Conservation (phyloP, 2,329 filamentous ascomycete genomes). For the Anthostomella pinea region DNA sequence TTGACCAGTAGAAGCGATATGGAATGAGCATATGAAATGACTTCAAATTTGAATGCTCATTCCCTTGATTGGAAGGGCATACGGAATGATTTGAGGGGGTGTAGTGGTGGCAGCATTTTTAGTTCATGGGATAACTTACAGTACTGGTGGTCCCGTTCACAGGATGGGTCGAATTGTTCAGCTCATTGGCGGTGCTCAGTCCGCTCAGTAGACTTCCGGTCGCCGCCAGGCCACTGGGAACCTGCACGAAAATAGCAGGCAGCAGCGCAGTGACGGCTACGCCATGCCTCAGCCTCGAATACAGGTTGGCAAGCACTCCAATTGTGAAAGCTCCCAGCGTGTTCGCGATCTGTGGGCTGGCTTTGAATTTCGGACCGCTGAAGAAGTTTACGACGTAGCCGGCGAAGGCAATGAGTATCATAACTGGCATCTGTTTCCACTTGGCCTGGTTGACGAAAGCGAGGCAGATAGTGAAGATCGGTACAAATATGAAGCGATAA, state of each 20-base stretch:
- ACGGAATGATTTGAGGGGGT: neutral
- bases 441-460: constrained; percentile 78
- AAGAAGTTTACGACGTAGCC: constrained; percentile 79
- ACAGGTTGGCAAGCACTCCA: constrained; percentile 73
- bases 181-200: constrained; percentile 40
- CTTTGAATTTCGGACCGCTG: constrained; percentile 60
- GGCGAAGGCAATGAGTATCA: constrained; percentile 69
- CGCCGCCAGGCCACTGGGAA: constrained; percentile 46
- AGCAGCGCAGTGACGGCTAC: constrained; percentile 47
- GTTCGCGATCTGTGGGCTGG: constrained; percentile 72
- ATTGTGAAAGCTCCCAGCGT: constrained; percentile 74
- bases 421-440: constrained; percentile 75
- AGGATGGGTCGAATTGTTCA: constrained; percentile 36
- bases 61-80: no score
- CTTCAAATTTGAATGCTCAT: no score
- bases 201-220: constrained; percentile 46
- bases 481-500: constrained; percentile 68
- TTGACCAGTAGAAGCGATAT: no score
- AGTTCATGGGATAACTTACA: constrained; percentile 15
- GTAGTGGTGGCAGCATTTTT: no score
- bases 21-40: constrained; percentile 1
- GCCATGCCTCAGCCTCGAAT: constrained; percentile 59
- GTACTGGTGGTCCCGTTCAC: constrained; percentile 36
- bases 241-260: constrained; percentile 48
- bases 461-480: constrained; percentile 69